These are phyloP conservation scores for Acer campestre DNA, from an alignment of 345 rosid genomes.

Conservation along the genomic window DNA sequence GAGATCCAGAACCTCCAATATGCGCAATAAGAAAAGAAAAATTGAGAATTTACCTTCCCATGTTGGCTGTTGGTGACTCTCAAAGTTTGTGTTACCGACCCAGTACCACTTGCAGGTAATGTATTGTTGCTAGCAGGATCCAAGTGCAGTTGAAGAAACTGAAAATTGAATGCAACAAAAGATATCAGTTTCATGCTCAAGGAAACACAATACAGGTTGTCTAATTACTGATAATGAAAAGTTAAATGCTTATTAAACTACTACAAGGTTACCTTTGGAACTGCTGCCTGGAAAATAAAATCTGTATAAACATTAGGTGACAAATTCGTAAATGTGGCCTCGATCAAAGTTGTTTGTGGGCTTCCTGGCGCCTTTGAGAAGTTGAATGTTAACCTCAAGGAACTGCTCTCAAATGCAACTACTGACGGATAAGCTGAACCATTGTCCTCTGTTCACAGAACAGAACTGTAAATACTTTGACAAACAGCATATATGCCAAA, in stretches of 20 bases:
- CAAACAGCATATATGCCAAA: slow-evolving; percentile 20
- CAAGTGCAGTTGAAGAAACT: slow-evolving; percentile 96
- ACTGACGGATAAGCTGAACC: slow-evolving; percentile 75
- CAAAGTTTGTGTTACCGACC: slow-evolving; percentile 63
- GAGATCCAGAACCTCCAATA: slow-evolving; percentile 9
- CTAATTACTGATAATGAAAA: neutral
- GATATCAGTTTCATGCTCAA: slow-evolving; percentile 8
- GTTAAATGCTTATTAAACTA: slow-evolving; percentile 1
- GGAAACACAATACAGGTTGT: neutral
- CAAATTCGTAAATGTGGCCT: slow-evolving; percentile 78
- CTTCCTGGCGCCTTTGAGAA: slow-evolving; percentile 80
- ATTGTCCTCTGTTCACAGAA: slow-evolving; percentile 60
- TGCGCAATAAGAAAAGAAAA: neutral
- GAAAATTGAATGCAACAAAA: slow-evolving; percentile 30
- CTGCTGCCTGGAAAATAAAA: slow-evolving; percentile 96
- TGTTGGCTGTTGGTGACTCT: slow-evolving; percentile 91
- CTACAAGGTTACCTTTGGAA: slow-evolving; percentile 77
- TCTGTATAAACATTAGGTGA: slow-evolving; percentile 64
- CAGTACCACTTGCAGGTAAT: slow-evolving; percentile 64
- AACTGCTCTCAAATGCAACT: slow-evolving; percentile 83
- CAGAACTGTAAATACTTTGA: slow-evolving; percentile 20
- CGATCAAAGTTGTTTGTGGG: slow-evolving; percentile 63
- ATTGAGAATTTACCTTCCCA: slow-evolving; percentile 69
- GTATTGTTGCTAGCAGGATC: slow-evolving; percentile 87
- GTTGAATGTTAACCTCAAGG: slow-evolving; percentile 73